Percentiles rank a stretch among this genome's conserved stretches.
These are phyloP conservation scores for Pyracantha coccinea DNA, from an alignment of 331 rosid genomes.

Conservation along the genomic window DNA sequence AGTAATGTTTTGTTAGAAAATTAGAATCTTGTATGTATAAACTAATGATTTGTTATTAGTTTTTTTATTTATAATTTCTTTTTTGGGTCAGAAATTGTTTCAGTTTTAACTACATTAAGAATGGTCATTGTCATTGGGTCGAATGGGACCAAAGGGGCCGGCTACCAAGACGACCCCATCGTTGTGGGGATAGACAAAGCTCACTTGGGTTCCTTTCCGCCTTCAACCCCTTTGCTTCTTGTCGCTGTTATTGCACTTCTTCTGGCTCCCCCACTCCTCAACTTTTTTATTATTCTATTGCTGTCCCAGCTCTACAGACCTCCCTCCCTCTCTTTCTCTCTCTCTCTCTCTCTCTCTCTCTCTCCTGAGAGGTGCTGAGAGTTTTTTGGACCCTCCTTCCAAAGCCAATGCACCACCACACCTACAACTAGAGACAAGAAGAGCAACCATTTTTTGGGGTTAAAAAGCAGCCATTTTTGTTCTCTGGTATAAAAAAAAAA, in stretches of 20 bases:
- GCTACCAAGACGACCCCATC: not conserved
- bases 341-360: too few relatives aligned
- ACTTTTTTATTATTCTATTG: not conserved
- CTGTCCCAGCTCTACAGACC: not conserved
- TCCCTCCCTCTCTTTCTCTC: not conserved
- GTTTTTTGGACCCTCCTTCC: not conserved
- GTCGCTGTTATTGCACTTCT: constrained; percentile 7
- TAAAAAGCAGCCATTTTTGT: not conserved
- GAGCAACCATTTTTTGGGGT: not conserved
- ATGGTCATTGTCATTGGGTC: not conserved
- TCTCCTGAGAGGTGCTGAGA: not conserved
- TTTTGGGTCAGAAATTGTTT: not conserved
- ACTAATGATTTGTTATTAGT: not conserved
- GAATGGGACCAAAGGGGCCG: not conserved
- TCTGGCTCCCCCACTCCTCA: not conserved
- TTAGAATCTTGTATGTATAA: not conserved
- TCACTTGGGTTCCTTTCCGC: constrained; percentile 13
- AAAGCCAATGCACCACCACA: constrained; percentile 7
- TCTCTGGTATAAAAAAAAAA: not conserved
- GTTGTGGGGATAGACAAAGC: constrained; percentile 4
- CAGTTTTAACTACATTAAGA: constrained; percentile 2
- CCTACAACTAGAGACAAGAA: not conserved
- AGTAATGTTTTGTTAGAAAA: too few relatives aligned
- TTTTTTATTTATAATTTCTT: not conserved
- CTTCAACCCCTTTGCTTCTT: constrained; percentile 7